Conservation (phyloP, 805 yeast species). For the Lachancea thermotolerans region DNA sequence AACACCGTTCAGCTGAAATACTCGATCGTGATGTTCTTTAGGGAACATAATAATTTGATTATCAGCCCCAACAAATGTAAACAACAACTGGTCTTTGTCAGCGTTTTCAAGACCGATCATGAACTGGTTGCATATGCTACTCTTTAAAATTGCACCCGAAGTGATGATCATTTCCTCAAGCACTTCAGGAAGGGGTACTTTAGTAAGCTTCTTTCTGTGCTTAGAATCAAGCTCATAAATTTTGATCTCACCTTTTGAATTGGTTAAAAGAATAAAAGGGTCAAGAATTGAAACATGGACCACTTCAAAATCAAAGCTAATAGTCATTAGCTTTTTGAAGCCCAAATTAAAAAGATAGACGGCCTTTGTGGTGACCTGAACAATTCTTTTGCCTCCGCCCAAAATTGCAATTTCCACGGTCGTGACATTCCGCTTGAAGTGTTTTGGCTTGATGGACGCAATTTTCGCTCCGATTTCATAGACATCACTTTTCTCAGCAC, state of each 20-base stretch:
- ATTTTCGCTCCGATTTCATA: conserved; percentile 58
- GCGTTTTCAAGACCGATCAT: conserved; percentile 21
- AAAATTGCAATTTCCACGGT: conserved; percentile 65
- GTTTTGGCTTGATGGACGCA: conserved; percentile 52
- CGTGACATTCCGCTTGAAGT: conserved; percentile 53
- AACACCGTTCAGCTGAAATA: conserved; percentile 34
- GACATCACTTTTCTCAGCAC: conserved; percentile 58
- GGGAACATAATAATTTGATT: conserved; percentile 62
- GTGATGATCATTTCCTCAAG: conserved; percentile 51
- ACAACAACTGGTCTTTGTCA: conserved; percentile 34
- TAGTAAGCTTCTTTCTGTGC: conserved; percentile 32
- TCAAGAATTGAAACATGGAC: conserved; percentile 57
- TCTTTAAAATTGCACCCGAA: conserved; percentile 56
- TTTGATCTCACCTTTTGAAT: conserved; percentile 64
- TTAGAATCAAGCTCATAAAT: conserved; percentile 41
- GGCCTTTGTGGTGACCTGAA: conserved; percentile 67
- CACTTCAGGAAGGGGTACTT: conserved; percentile 32
- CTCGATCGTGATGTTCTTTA: conserved; percentile 39
- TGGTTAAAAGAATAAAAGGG: conserved; percentile 55
- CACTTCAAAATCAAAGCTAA: conserved; percentile 53
- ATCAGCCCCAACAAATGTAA: conserved; percentile 69
- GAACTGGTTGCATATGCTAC: conserved; percentile 40
- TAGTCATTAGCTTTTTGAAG: conserved; percentile 46
- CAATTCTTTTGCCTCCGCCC: conserved; percentile 47
- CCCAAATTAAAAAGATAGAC: conserved; percentile 56